Conservation (phyloP, 1,139 yeast species). For the Yamadazyma diospyri region DNA sequence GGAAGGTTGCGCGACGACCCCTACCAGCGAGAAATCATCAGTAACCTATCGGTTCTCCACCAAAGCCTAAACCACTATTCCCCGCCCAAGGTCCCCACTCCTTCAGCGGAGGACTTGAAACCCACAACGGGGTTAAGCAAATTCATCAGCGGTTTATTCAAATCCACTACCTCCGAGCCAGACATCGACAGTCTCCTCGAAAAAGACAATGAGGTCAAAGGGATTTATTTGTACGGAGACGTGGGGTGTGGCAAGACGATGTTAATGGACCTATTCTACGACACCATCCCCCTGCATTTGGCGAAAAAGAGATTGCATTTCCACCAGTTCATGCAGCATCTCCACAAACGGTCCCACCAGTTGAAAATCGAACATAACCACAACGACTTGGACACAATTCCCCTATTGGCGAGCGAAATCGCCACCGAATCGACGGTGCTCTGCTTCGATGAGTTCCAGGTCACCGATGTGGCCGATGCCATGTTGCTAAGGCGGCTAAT, state of each 20-base stretch:
- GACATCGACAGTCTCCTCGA: slow-evolving; percentile 12
- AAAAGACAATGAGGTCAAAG: slow-evolving; percentile 48
- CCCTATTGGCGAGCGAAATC: slow-evolving; percentile 78
- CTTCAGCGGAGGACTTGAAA: slow-evolving; percentile 43
- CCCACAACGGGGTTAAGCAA: slow-evolving; percentile 46
- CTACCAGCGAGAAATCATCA: slow-evolving; percentile 62
- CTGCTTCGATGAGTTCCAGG: slow-evolving; percentile 95
- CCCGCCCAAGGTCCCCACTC: slow-evolving; percentile 55
- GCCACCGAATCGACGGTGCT: slow-evolving; percentile 72
- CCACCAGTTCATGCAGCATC: slow-evolving; percentile 94
- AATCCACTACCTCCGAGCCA: slow-evolving; percentile 12
- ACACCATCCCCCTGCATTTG: slow-evolving; percentile 72
- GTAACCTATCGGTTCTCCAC: slow-evolving; percentile 53
- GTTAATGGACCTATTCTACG: slow-evolving; percentile 93
- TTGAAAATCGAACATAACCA: slow-evolving; percentile 56
- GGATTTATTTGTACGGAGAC: slow-evolving; percentile 91
- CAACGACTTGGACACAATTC: slow-evolving; percentile 76
- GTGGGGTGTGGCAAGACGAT: slow-evolving; percentile 98
- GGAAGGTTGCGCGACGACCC: slow-evolving; percentile 61
- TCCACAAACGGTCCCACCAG: slow-evolving; percentile 84
- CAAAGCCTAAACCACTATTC: slow-evolving; percentile 40
- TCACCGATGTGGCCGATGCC: slow-evolving; percentile 97
- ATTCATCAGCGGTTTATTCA: slow-evolving; percentile 14
- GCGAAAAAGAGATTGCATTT: slow-evolving; percentile 83
- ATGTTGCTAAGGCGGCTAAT: slow-evolving; percentile 82